Evolutionary conservation across 2,329 filamentous ascomycete genomes (phyloP), one percentile per base, ranked within the genome.

Genomic region (Calonectria ilicicola): DNA sequence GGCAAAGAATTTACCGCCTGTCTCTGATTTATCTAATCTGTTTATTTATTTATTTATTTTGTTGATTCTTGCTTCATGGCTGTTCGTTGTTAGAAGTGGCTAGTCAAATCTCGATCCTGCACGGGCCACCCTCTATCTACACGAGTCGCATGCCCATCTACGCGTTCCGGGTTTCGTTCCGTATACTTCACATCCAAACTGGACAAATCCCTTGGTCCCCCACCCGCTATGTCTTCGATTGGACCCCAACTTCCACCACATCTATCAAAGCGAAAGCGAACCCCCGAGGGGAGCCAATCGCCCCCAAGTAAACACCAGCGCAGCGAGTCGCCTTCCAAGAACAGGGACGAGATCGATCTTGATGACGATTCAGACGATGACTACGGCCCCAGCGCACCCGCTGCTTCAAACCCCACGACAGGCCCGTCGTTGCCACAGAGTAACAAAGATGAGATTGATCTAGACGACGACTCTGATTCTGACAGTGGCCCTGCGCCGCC

Each of bases 231-330:
- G 93, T 86, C 92, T 64, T 91, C 90, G 40, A 92, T 94, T 80
- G 93, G 93, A 6, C 93, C 94, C 17, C 87, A 92, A 72, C 83
- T 95, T 27, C 93, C 94, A 15, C 88, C 93, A 5, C 91, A 94
- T 74, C 87, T 93, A 49, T 81, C 90, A 40, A 93, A 93, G 82
- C 88, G 91, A 79, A 92, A 92, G 79, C 90, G 90, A 79, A 88
- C 86, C 5, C 78, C 85, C 65, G 80, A 81, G 38, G 78, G 82
- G 15, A 80, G 80, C 32, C 40, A 58, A 15, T 72, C 76, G 7
- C 87, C 86, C 44, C 86, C 86, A 5, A 75, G 83, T 66, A 92
- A 92, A 77, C 76, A 83, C 78, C 75, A 72, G 17, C 81, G 82
- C 5, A 82, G 78, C 72, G 76, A 78, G 46, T 74, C 74, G 9